Conservation (phyloP, 495 filamentous ascomycete genomes). For the Penicillium tannophilum region DNA sequence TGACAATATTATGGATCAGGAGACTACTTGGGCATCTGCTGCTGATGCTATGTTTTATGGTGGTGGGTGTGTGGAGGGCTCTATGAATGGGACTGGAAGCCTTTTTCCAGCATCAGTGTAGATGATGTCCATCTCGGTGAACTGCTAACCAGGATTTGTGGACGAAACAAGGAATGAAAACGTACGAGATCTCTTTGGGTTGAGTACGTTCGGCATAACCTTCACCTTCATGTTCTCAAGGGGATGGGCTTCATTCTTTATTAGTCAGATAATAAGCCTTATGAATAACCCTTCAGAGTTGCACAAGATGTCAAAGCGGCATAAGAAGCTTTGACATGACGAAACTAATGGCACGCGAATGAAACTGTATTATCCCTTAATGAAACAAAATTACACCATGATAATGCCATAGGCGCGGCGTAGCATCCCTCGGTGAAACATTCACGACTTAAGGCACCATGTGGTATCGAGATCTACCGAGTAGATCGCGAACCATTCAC, state of each 20-base stretch:
- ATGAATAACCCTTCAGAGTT: not conserved
- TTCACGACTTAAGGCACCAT: not conserved
- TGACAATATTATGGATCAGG: conserved; percentile 19
- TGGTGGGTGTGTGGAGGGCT: conserved; percentile 14
- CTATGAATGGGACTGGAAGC: conserved; percentile 9
- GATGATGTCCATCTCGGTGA: too few relatives aligned
- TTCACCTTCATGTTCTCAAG: not conserved
- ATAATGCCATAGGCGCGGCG: not conserved
- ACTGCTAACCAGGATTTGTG: too few relatives aligned
- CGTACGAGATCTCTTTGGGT: too few relatives aligned
- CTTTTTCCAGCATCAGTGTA: not conserved
- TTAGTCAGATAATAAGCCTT: not conserved
- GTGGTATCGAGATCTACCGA: not conserved
- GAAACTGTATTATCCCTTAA: not conserved
- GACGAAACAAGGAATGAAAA: too few relatives aligned
- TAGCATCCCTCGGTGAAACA: not conserved
- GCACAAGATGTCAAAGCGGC: too few relatives aligned
- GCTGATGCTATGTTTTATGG: conserved; percentile 18
- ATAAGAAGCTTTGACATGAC: not conserved
- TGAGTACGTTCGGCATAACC: too few relatives aligned
- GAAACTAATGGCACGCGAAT: not conserved
- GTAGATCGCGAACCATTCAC: not conserved
- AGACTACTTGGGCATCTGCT: conserved; percentile 22
- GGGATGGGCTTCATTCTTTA: not conserved
- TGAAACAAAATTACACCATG: not conserved